Evolutionary conservation across 2,329 filamentous ascomycete genomes (phyloP).

Genomic region (Alternaria viburni): DNA sequence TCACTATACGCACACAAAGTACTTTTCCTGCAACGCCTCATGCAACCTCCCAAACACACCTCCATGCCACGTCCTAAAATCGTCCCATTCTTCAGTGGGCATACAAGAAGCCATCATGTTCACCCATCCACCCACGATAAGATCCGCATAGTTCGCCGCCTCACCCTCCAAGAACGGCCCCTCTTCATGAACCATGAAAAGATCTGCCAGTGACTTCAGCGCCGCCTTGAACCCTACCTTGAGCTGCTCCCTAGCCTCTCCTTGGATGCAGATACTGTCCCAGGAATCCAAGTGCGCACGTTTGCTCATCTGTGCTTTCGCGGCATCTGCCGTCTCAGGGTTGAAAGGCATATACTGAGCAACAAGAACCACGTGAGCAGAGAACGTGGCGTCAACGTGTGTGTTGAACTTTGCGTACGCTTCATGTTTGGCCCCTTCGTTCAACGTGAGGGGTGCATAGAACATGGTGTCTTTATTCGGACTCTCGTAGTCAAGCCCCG

Average conservation of each 20-base stretch:
- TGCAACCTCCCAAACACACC: constrained; percentile 60
- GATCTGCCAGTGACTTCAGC: constrained; percentile 52
- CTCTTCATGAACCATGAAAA: constrained; percentile 48
- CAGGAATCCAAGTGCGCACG: constrained; percentile 55
- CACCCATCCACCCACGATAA: constrained; percentile 65
- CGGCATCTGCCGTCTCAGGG: constrained; percentile 53
- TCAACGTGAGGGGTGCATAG: constrained; percentile 32
- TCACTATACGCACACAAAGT: constrained; percentile 16
- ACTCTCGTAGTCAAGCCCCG: constrained; percentile 40
- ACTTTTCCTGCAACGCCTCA: constrained; percentile 49
- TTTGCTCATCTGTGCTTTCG: constrained; percentile 57
- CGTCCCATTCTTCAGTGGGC: constrained; percentile 56
- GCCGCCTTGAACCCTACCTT: constrained; percentile 50
- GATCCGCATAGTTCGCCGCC: constrained; percentile 59
- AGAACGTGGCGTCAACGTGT: constrained; percentile 63
- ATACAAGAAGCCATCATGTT: constrained; percentile 53
- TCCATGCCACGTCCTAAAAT: constrained; percentile 56
- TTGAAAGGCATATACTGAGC: constrained; percentile 58
- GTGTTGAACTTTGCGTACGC: constrained; percentile 57
- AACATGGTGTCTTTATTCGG: constrained; percentile 30
- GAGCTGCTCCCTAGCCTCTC: constrained; percentile 51
- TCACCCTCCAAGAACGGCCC: constrained; percentile 60
- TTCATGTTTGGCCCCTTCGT: constrained; percentile 43
- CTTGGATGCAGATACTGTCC: constrained; percentile 49
- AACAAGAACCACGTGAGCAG: constrained; percentile 52